Evolutionary conservation across 352 stramenopile genomes (phyloP), one percentile per base, ranked within the genome.

Genomic region (Blastocystis sp.): DNA sequence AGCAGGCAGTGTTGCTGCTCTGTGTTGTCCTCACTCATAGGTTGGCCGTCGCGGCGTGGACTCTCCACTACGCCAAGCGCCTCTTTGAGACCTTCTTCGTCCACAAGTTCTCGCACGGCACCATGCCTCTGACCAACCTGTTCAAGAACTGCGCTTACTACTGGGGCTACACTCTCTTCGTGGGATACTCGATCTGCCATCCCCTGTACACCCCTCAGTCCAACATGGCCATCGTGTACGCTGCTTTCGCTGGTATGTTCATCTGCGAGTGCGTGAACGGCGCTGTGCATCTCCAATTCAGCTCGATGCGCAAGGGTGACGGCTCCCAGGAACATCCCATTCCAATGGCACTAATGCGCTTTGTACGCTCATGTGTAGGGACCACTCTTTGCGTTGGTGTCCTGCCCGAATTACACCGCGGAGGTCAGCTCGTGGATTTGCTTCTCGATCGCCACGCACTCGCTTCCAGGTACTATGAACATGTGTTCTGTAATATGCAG

Each of bases 121-220:
- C 92, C 53, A 95, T 96, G 93, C 93, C 93, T 19, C 89, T 96
- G 60, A 89, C 88, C 41, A 95, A 96, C 89, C 84, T 96, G 10
- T 95, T 95, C 89, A 95, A 95, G 90, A 96, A 96, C 91, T 95
- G 93, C 90, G 89, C 89, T 45, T 95, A 95, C 90, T 96, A 96
- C 90, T 95, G 93, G 92, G 90, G 81, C 38, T 95, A 94, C 80
- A 93, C 90, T n/a, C 90, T 91, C 40, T 91, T 94, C 23, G 92
- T 95, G 45, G 93, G 92, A 76, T 95, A 95, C 89, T 91, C 92
- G 45, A 80, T 96, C 67, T 95, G 92, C 70, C 92, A 94, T 89
- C 93, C 93, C 60, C 86, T 89, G 56, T 95, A 94, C 89, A 67
- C 60, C 2, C 40, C 88, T 7, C 28, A 65, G 19, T 28, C 43